These are phyloP conservation scores for Collybia sordida DNA, from an alignment of 768 basidiomycete species.

Conservation along the genomic window DNA sequence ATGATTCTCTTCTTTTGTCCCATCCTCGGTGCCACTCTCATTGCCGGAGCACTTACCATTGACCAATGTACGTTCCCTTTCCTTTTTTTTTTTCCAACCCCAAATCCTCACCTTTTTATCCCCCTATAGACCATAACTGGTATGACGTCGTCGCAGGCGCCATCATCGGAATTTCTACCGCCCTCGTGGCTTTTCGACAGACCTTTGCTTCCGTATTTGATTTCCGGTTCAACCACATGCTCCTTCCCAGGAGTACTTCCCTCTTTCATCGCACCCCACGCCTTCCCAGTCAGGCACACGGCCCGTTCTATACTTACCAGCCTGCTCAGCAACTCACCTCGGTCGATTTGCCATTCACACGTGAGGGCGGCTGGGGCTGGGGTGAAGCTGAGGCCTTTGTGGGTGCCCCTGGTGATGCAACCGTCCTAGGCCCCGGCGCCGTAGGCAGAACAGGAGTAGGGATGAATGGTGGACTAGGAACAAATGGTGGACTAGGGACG, in stretches of 20 bases:
- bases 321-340: conserved; percentile 23
- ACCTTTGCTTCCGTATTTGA: conserved; percentile 57
- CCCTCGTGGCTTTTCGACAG: conserved; percentile 52
- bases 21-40: conserved; percentile 53
- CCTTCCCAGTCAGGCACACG: conserved; percentile 18
- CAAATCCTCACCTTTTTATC: background rate
- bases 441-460: background rate
- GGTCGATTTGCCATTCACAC: conserved; percentile 38
- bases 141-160: conserved; percentile 57
- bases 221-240: conserved; percentile 58
- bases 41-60: conserved; percentile 55
- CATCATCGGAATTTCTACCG: conserved; percentile 46
- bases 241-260: conserved; percentile 51
- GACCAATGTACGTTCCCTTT: conserved; percentile 44
- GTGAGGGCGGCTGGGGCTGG: conserved; percentile 46
- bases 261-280: conserved; percentile 37
- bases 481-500: too few species aligned
- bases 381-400: conserved; percentile 31
- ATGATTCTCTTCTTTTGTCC: conserved; percentile 58
- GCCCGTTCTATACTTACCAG: conserved; percentile 35
- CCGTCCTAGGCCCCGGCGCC: conserved; percentile 18
- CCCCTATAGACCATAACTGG: conserved; percentile 47
- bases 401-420: conserved; percentile 46
- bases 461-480: too few species aligned
- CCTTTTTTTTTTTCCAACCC: too few species aligned